phyloP scores from a whole-genome alignment of 371 early-diverging fungal genomes.

The Mortierella sp. region DNA sequence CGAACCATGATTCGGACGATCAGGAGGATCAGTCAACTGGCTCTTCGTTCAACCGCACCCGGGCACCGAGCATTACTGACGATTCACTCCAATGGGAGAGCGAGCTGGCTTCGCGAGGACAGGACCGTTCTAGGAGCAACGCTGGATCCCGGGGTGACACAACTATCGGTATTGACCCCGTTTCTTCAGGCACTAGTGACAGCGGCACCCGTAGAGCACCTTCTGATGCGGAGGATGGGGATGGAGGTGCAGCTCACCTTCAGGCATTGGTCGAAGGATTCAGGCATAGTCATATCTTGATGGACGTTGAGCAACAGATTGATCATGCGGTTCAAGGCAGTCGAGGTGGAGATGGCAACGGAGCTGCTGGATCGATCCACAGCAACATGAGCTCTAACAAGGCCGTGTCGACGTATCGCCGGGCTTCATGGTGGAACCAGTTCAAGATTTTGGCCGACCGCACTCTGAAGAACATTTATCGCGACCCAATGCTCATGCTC shows the following conservation, averaged over 20 bases:
- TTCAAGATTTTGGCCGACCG: constrained; percentile 76
- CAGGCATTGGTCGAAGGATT: constrained; percentile 59
- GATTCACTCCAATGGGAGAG: constrained; percentile 32
- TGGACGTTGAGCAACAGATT: constrained; percentile 59
- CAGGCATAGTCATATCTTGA: constrained; percentile 57
- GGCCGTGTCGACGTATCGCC: constrained; percentile 56
- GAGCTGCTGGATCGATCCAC: constrained; percentile 21
- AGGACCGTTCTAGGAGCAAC: constrained; percentile 8
- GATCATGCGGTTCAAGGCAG: constrained; percentile 53
- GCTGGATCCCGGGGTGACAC: constrained; percentile 8
- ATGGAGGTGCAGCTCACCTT: constrained; percentile 57
- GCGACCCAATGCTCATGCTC: constrained; percentile 89
- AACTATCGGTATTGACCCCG: constrained; percentile 18
- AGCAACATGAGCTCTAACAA: constrained; percentile 13
- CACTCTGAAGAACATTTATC: constrained; percentile 33
- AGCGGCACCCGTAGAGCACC: constrained; percentile 7
- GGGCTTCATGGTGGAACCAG: constrained; percentile 78
- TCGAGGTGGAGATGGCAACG: neutral
- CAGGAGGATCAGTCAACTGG: constrained; percentile 15
- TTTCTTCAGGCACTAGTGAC: constrained; percentile 10
- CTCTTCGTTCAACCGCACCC: constrained; percentile 2
- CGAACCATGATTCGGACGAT: constrained; percentile 17
- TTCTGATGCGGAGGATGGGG: constrained; percentile 49
- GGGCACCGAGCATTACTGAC: constrained; percentile 21
- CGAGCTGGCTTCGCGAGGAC: constrained; percentile 31